These are phyloP conservation scores for Dendrobium chrysotoxum DNA, from an alignment of 106 monocot species.

Conservation along the genomic window DNA sequence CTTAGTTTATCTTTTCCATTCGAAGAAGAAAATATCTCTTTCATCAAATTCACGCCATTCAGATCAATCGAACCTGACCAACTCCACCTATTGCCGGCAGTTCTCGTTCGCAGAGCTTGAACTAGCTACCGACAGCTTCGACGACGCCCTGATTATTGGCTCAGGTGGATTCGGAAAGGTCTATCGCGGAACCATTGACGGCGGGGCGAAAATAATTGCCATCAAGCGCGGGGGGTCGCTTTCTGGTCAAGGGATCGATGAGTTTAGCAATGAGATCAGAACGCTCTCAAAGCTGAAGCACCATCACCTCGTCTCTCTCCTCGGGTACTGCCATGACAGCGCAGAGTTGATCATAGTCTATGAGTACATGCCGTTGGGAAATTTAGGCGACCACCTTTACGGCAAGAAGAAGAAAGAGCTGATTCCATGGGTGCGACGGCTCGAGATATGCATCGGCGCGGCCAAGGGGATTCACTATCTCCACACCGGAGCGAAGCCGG, in stretches of 20 bases:
- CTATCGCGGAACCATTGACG: conserved; percentile 17
- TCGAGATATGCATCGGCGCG: conserved; percentile 44
- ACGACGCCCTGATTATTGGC: conserved; percentile 18
- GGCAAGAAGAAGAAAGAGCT: conserved; percentile 12
- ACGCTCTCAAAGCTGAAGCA: conserved; percentile 36
- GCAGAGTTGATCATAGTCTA: conserved; percentile 38
- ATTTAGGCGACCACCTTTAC: conserved; percentile 29
- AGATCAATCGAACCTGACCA: neutral
- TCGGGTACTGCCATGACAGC: conserved; percentile 41
- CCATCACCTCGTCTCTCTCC: conserved; percentile 33
- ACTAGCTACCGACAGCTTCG: conserved; percentile 21
- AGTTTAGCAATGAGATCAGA: conserved; percentile 36
- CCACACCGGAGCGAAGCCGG: conserved; percentile 31
- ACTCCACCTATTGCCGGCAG: conserved; percentile 21
- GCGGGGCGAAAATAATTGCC: conserved; percentile 17
- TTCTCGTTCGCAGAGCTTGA: conserved; percentile 29
- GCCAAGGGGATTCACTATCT: conserved; percentile 42
- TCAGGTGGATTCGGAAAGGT: conserved; percentile 35
- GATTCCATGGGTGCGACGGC: conserved; percentile 24
- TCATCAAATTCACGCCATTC: neutral
- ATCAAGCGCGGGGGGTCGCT: conserved; percentile 30
- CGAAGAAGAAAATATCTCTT: no score
- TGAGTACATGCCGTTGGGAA: conserved; percentile 36
- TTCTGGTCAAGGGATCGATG: conserved; percentile 26
- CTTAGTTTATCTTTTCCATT: neutral